These are phyloP conservation scores for Metschnikowia proteae DNA, from an alignment of 805 yeast genomes.

Conservation along the genomic window DNA sequence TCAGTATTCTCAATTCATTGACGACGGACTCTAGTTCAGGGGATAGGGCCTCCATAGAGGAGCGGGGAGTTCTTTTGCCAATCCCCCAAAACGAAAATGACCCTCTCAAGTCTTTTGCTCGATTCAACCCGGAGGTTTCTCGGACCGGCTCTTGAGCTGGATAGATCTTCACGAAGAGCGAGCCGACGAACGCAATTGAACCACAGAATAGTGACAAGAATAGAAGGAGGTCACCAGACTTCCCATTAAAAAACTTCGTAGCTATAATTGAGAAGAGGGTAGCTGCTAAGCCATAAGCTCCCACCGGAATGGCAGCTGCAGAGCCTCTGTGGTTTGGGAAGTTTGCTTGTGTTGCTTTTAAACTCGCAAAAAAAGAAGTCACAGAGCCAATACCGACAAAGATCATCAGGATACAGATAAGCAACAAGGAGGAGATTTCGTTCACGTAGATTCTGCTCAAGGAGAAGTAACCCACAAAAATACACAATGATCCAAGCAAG, in stretches of 20 bases:
- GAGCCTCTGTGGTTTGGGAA: constrained; percentile 69
- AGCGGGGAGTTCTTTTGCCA: constrained; percentile 27
- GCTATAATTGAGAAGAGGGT: constrained; percentile 58
- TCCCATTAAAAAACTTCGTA: constrained; percentile 47
- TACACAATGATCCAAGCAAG: constrained; percentile 50
- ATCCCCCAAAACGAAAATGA: constrained; percentile 41
- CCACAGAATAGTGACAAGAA: constrained; percentile 58
- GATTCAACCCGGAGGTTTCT: background rate
- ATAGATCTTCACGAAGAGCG: constrained; percentile 42
- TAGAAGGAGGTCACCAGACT: constrained; percentile 51
- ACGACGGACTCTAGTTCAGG: constrained; percentile 11
- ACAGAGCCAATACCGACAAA: constrained; percentile 66
- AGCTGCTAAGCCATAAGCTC: constrained; percentile 70
- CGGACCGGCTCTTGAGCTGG: constrained; percentile 10
- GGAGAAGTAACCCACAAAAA: constrained; percentile 52
- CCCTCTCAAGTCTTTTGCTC: constrained; percentile 22
- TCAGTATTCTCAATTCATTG: constrained; percentile 4
- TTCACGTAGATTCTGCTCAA: constrained; percentile 46
- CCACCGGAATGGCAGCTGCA: constrained; percentile 66
- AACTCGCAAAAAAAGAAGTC: constrained; percentile 54
- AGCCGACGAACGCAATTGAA: constrained; percentile 38
- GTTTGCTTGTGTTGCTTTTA: constrained; percentile 56
- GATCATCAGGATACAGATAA: constrained; percentile 48
- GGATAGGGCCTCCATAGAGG: constrained; percentile 10
- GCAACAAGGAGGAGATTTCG: constrained; percentile 33